phyloP scores from a whole-genome alignment of 1,139 yeast genomes.

The Starmera stellimalicola region DNA sequence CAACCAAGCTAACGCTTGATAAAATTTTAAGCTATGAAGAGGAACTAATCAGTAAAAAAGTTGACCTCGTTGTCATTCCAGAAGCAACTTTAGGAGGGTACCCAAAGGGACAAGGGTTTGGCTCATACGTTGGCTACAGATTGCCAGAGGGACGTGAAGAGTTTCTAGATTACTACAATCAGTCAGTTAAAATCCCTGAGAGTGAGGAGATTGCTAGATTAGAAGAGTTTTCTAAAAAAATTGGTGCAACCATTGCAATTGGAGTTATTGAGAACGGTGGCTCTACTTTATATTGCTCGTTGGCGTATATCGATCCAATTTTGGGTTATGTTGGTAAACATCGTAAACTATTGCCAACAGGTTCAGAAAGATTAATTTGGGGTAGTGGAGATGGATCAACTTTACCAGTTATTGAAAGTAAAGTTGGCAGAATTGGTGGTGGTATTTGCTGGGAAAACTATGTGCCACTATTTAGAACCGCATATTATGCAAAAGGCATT shows the following conservation, averaged over 20 bases:
- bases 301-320: conserved; percentile 26
- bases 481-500: conserved; percentile 30
- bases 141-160: conserved; percentile 29
- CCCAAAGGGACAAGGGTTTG: conserved; percentile 31
- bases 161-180: conserved; percentile 23
- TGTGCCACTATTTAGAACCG: conserved; percentile 25
- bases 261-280: conserved; percentile 30
- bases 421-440: conserved; percentile 29
- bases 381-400: conserved; percentile 35
- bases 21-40: conserved; percentile 28
- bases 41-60: conserved; percentile 21
- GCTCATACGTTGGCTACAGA: conserved; percentile 30
- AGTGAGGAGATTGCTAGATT: conserved; percentile 23
- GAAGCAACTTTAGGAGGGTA: conserved; percentile 34
- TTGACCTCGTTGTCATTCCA: conserved; percentile 29
- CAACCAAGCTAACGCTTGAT: conserved; percentile 25
- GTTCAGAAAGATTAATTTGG: conserved; percentile 31
- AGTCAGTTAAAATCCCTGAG: conserved; percentile 22
- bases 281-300: conserved; percentile 27
- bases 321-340: conserved; percentile 29
- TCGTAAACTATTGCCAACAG: conserved; percentile 32
- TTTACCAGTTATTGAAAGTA: conserved; percentile 22
- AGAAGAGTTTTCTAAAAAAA: conserved; percentile 20
- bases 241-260: conserved; percentile 21
- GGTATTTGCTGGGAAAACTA: conserved; percentile 35